Conservation (phyloP, 2,329 filamentous ascomycete species). For the Pseudogymnoascus sp. region DNA sequence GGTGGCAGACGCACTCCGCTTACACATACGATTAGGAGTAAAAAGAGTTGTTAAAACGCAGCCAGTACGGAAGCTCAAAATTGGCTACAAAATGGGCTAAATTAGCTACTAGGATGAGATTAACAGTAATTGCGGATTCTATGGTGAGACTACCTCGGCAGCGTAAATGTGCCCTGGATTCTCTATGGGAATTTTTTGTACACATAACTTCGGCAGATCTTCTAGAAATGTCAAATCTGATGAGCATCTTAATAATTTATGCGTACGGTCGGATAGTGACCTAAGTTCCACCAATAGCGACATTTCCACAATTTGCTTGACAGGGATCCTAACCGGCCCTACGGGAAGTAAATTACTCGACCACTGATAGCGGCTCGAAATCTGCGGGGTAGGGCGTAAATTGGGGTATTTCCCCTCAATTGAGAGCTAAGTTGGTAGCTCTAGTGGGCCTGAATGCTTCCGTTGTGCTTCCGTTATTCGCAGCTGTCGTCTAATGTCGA, state of each 20-base stretch:
- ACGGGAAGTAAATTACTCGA: neutral
- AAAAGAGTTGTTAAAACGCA: too few relatives aligned
- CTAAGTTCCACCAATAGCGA: neutral
- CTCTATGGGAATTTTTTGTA: neutral
- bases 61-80: too few relatives aligned
- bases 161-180: neutral
- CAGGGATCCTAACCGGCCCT: neutral
- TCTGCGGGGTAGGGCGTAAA: neutral
- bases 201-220: neutral
- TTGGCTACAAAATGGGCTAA: too few relatives aligned
- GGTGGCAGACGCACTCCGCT: too few relatives aligned
- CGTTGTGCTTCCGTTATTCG: neutral
- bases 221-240: constrained; percentile 11
- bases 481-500: neutral
- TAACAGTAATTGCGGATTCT: neutral
- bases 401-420: neutral
- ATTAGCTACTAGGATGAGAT: neutral
- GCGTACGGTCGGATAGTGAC: neutral
- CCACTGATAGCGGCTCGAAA: neutral
- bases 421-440: neutral
- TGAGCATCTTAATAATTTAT: constrained; percentile 18
- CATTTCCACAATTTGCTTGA: neutral
- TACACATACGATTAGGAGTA: neutral
- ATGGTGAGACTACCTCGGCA: neutral
- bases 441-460: neutral